Conservation (phyloP, 345 rosid genomes). For the Dipteronia sinensis region DNA sequence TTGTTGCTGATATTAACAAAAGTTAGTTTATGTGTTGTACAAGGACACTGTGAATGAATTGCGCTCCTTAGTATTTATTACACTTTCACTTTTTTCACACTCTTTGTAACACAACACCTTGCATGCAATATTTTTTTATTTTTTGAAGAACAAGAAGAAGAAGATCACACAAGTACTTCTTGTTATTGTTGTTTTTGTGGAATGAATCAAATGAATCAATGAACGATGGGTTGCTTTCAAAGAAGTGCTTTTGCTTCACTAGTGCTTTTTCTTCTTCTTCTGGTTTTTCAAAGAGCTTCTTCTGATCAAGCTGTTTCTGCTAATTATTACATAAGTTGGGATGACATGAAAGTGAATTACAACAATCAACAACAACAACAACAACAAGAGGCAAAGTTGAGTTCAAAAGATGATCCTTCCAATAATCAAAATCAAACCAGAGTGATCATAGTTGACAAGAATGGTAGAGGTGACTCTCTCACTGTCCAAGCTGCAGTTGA, state of each 20-base stretch:
- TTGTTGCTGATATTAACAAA: too few species aligned
- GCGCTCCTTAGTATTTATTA: slow-evolving; percentile 60
- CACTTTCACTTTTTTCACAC: slow-evolving; percentile 49
- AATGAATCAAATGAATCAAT: neutral
- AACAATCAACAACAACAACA: neutral
- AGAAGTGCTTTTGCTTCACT: slow-evolving; percentile 3
- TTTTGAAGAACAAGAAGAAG: neutral
- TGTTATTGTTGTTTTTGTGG: neutral
- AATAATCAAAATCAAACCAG: slow-evolving; percentile 27
- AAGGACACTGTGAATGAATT: neutral
- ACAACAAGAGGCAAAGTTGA: slow-evolving; percentile 21
- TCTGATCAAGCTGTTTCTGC: too few species aligned
- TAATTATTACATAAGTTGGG: slow-evolving; percentile 53
- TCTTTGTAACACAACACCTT: slow-evolving; percentile 29
- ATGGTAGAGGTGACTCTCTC: slow-evolving; percentile 67
- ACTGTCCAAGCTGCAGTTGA: slow-evolving; percentile 94
- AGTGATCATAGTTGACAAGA: slow-evolving; percentile 70
- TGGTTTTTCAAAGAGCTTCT: slow-evolving; percentile 2
- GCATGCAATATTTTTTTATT: neutral
- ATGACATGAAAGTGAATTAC: slow-evolving; percentile 59
- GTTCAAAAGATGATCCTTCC: slow-evolving; percentile 23
- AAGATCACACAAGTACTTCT: too few species aligned
- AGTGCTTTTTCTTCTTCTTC: slow-evolving; percentile 12
- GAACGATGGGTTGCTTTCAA: neutral
- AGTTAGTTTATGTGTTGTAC: too few species aligned